Percentiles rank a stretch among this genome's conserved stretches.
Conservation (phyloP, 305 asterid species). For the Fraxinus ornus region DNA sequence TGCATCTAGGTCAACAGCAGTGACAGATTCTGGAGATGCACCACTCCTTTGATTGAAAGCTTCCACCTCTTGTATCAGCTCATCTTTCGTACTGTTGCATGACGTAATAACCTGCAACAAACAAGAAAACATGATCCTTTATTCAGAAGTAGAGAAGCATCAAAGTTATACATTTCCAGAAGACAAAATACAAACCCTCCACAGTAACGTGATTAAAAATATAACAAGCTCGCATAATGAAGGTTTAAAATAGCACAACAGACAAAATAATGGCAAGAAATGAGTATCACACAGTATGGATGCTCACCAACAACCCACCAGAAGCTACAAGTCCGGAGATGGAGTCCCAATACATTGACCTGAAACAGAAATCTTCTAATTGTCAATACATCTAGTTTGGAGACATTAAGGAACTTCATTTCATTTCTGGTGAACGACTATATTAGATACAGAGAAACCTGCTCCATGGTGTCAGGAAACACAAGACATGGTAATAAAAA, state of each 20-base stretch:
- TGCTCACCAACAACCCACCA: constrained; percentile 88
- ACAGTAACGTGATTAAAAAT: background rate
- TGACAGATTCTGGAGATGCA: constrained; percentile 44
- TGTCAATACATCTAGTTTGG: background rate
- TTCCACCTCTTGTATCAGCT: constrained; percentile 84
- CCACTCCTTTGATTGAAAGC: constrained; percentile 65
- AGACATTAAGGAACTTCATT: background rate
- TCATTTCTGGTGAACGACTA: background rate
- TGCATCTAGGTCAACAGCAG: constrained; percentile 33
- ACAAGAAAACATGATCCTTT: background rate
- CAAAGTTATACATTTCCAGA: background rate
- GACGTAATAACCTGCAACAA: constrained; percentile 76
- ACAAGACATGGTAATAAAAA: background rate
- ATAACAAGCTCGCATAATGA: background rate
- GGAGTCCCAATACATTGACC: constrained; percentile 94
- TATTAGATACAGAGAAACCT: background rate
- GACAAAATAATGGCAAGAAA: background rate
- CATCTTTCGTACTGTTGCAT: constrained; percentile 91
- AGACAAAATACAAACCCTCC: background rate
- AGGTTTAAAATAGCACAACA: background rate
- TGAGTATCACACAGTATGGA: background rate
- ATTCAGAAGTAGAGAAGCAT: background rate
- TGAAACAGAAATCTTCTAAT: constrained; percentile 35
- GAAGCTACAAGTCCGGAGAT: constrained; percentile 73
- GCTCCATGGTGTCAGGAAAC: background rate